These are phyloP conservation scores for Tuber borchii DNA, from an alignment of 495 filamentous ascomycete species.

Conservation along the genomic window DNA sequence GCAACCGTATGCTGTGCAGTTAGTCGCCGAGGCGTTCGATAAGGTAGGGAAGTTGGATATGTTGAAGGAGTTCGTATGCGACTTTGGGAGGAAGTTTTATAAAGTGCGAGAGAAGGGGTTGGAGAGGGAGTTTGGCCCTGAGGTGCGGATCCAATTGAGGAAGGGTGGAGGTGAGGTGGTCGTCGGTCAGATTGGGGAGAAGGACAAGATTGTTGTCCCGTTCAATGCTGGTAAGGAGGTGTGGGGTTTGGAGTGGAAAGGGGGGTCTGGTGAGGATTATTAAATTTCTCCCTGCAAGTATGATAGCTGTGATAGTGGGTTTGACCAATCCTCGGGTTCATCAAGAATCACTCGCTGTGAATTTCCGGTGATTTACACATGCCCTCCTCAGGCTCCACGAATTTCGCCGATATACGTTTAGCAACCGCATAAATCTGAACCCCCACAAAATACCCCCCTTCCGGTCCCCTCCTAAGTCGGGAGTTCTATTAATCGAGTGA, in stretches of 20 bases:
- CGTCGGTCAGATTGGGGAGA: conserved; percentile 42
- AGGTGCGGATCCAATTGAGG: conserved; percentile 56
- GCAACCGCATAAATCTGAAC: background rate
- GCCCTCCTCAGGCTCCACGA: background rate
- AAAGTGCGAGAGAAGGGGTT: conserved; percentile 43
- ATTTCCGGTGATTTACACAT: background rate
- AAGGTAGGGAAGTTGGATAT: conserved; percentile 53
- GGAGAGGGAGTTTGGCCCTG: conserved; percentile 44
- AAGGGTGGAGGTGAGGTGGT: conserved; percentile 49
- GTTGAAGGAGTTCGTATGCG: conserved; percentile 67
- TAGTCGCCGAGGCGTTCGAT: conserved; percentile 39
- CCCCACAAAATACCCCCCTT: background rate
- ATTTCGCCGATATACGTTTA: background rate
- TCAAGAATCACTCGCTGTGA: background rate
- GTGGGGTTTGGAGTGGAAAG: conserved; percentile 53
- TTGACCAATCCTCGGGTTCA: background rate
- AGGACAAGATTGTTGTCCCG: conserved; percentile 59
- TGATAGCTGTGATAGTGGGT: background rate
- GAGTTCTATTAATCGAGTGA: background rate
- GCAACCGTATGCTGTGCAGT: conserved; percentile 72
- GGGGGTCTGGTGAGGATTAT: background rate
- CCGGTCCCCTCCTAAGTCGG: background rate
- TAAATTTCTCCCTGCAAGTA: background rate
- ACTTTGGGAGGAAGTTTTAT: conserved; percentile 72
- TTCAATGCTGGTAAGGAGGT: conserved; percentile 61